These are phyloP conservation scores for Agarophyton chilense DNA, from an alignment of 23 red algal genomes.

Conservation along the genomic window DNA sequence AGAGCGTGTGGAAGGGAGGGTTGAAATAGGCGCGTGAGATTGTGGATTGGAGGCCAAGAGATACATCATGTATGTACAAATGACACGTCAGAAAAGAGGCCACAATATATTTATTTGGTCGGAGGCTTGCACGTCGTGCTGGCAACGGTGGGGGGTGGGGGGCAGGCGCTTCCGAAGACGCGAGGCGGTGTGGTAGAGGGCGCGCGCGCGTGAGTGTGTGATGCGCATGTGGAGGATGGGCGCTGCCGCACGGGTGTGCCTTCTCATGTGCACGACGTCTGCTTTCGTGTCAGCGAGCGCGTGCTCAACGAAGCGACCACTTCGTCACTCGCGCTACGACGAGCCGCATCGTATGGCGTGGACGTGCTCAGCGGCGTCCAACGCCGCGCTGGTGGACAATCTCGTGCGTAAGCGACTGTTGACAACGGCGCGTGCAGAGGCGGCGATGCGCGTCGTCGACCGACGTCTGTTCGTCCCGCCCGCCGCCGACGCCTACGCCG, in stretches of 20 bases:
- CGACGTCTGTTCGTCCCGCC: slow-evolving; percentile 59
- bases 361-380: slow-evolving; percentile 72
- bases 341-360: slow-evolving; percentile 85
- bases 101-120: too few relatives aligned
- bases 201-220: neutral
- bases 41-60: too few relatives aligned
- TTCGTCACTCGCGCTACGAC: too few relatives aligned
- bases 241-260: too few relatives aligned
- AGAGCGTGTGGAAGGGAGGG: neutral
- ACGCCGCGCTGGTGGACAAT: slow-evolving; percentile 70
- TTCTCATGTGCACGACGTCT: too few relatives aligned
- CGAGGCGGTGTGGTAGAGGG: neutral
- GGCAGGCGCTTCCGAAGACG: neutral
- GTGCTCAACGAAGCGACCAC: too few relatives aligned
- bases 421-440: slow-evolving; percentile 40
- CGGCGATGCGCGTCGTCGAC: slow-evolving; percentile 79
- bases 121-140: too few relatives aligned
- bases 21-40: slow-evolving; percentile 8
- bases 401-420: slow-evolving; percentile 64
- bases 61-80: too few relatives aligned
- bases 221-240: too few relatives aligned
- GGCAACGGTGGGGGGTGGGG: too few relatives aligned
- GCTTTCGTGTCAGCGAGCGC: too few relatives aligned
- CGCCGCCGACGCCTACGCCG: slow-evolving; percentile 57
- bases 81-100: slow-evolving; percentile 27